phyloP scores from a whole-genome alignment of 202 grass and related monocot species.

The Eragrostis tef region DNA sequence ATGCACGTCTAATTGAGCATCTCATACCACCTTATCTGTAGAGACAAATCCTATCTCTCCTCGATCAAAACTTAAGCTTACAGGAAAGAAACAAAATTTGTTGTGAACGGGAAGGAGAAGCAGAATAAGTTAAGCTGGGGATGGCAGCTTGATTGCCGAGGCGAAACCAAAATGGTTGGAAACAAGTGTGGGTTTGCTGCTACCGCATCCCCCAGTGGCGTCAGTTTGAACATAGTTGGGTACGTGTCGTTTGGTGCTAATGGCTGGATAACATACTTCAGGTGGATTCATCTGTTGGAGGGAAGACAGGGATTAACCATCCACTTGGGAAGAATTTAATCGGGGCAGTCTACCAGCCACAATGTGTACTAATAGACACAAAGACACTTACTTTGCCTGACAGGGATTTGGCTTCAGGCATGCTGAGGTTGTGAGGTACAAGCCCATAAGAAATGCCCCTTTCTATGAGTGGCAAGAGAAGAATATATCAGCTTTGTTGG shows the following conservation, averaged over 20 bases:
- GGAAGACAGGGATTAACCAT: slow-evolving; percentile 94
- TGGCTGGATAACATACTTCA: slow-evolving; percentile 33
- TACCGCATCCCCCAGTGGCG: slow-evolving; percentile 78
- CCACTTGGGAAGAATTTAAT: slow-evolving; percentile 85
- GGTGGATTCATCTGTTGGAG: slow-evolving; percentile 98
- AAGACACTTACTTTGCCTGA: slow-evolving; percentile 81
- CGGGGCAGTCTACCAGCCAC: slow-evolving; percentile 85
- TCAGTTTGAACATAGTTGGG: slow-evolving; percentile 56
- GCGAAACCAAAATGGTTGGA: slow-evolving; percentile 40
- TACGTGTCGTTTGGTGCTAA: slow-evolving; percentile 44
- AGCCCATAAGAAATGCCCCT: slow-evolving; percentile 82
- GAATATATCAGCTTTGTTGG: slow-evolving; percentile 71
- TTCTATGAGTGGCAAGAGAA: slow-evolving; percentile 99
- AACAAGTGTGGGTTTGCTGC: slow-evolving; percentile 96
- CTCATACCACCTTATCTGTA: too few relatives aligned
- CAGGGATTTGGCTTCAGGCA: slow-evolving; percentile 81
- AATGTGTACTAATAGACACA: slow-evolving; percentile 86
- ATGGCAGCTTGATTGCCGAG: slow-evolving; percentile 44
- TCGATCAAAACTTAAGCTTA: too few relatives aligned
- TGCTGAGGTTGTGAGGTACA: slow-evolving; percentile 90
- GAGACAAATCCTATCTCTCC: too few relatives aligned
- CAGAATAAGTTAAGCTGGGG: slow-evolving; percentile 61
- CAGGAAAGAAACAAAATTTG: too few relatives aligned
- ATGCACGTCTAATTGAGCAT: too few relatives aligned
- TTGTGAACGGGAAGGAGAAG: too few relatives aligned